Conservation (phyloP, 1,139 yeast genomes). For the Suhomyces terraborum region DNA sequence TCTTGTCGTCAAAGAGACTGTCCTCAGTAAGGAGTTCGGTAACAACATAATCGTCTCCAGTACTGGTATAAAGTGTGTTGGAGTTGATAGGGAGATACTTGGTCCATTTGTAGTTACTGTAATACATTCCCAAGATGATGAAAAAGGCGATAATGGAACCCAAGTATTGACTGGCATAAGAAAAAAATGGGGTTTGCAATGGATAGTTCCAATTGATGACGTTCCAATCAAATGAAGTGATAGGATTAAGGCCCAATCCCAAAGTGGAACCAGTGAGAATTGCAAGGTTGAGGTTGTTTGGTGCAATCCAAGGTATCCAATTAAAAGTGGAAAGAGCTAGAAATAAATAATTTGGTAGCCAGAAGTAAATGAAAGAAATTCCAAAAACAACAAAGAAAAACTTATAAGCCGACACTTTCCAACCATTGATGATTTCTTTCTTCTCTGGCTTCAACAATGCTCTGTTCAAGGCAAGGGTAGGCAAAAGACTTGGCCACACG, state of each 20-base stretch:
- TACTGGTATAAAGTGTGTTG: slow-evolving; percentile 18
- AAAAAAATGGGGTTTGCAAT: slow-evolving; percentile 24
- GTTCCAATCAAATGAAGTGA: slow-evolving; percentile 24
- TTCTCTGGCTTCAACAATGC: slow-evolving; percentile 22
- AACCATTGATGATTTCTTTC: slow-evolving; percentile 22
- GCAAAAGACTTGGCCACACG: slow-evolving; percentile 24
- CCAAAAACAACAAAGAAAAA: slow-evolving; percentile 18
- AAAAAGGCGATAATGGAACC: slow-evolving; percentile 38
- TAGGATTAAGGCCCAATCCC: slow-evolving; percentile 25
- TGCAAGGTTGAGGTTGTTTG: slow-evolving; percentile 22
- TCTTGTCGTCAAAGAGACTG: slow-evolving; percentile 19
- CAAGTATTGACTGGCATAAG: slow-evolving; percentile 38
- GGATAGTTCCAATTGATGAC: slow-evolving; percentile 15
- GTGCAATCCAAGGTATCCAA: slow-evolving; percentile 27
- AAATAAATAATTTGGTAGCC: slow-evolving; percentile 24
- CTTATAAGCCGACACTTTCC: slow-evolving; percentile 22
- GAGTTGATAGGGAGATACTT: slow-evolving; percentile 22
- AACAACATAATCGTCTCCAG: slow-evolving; percentile 20
- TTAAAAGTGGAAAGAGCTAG: slow-evolving; percentile 21
- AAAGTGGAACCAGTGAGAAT: slow-evolving; percentile 18
- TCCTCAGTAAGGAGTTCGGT: slow-evolving; percentile 16
- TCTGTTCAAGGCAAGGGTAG: slow-evolving; percentile 24
- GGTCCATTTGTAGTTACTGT: slow-evolving; percentile 22
- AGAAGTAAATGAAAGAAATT: slow-evolving; percentile 21
- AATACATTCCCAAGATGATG: slow-evolving; percentile 35